These are phyloP conservation scores for Amborella trichopoda DNA, from an alignment of 164 flowering plant genomes.

Conservation along the genomic window DNA sequence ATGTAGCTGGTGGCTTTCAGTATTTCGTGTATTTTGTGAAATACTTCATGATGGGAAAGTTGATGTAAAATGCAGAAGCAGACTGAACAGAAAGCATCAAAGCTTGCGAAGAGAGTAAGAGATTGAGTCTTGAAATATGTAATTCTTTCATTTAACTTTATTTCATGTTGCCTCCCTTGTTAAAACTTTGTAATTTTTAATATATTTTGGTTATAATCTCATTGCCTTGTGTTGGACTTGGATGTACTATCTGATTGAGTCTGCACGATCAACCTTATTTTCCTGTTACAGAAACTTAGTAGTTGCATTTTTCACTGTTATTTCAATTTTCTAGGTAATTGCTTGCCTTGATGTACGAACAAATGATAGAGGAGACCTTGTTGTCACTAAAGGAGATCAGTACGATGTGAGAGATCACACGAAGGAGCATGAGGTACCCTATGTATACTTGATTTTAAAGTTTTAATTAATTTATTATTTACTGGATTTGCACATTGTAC, in stretches of 20 bases:
- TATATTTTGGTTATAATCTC: no score
- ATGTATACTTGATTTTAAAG: slow-evolving; percentile 3
- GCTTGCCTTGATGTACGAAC: slow-evolving; percentile 98
- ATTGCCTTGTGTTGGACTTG: no score
- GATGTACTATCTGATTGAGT: no score
- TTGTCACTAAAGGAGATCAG: slow-evolving; percentile 96
- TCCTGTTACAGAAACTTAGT: slow-evolving; percentile 1
- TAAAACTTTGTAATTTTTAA: no score
- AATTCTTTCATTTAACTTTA: neutral
- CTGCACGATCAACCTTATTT: neutral
- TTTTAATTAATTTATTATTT: no score
- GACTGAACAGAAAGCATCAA: slow-evolving; percentile 49
- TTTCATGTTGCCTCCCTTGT: no score
- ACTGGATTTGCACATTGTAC: no score
- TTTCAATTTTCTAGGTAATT: slow-evolving; percentile 45
- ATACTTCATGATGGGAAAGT: no score
- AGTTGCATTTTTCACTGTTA: neutral
- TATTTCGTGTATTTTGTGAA: neutral
- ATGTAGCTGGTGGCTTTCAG: slow-evolving; percentile 3
- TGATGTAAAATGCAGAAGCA: slow-evolving; percentile 53
- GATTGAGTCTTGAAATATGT: neutral
- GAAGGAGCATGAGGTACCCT: slow-evolving; percentile 72
- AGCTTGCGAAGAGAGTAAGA: slow-evolving; percentile 88
- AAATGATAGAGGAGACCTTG: slow-evolving; percentile 93
- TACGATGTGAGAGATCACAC: slow-evolving; percentile 96